Base-by-base conservation (phyloP, 768 basidiomycete genomes). In the Phylloporus scabripes region DNA sequence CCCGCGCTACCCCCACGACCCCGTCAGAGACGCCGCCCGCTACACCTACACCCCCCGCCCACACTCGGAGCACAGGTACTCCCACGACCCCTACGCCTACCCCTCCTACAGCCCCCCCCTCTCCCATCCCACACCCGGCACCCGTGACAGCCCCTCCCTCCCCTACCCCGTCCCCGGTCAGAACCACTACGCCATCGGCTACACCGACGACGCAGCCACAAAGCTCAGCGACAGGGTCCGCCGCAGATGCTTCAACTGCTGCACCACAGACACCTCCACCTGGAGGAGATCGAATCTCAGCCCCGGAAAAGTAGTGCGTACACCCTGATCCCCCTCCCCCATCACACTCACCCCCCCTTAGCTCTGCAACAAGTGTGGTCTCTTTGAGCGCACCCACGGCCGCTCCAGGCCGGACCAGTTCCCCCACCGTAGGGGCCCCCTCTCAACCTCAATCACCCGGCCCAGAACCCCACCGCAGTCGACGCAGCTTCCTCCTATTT, bases 201-300 rank as follows among this genome's bases (percentile, higher is more conserved):
- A 83, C 67, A 89, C 87, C 0, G 85, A 87, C 64, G 87, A 90
- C 56, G 87, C 87, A 0, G 78, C 85, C 1, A 88, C 86, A 1
- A 90, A 90, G 68, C 73, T 89, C 48, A 83, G 80, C 60, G 85
- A 88, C 61, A 76, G 85, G 34, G 83, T 90, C 42, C 76, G 87
- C 23, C 69, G 87, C 32, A 72, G 86, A 41, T 90, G 87, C 66
- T 89, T 85, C 76, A 90, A 90, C 63, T 90, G 87, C 66, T 83
- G 83, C 63, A 89, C 87, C 21, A 88, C 87, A 12, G 87, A 90
- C 54, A 89, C 88, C 28, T 83, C 82, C 43, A 89, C 87, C 21
- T 90, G 87, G 87, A 69, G 87, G 31, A 69, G 87, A 51, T 82
- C 80, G 14, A 87, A 85, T 60, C 76, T 90, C 50, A 82, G 79